Evolutionary conservation across 257 asterid genomes (phyloP).

Genomic region (Ehretia macrophylla): DNA sequence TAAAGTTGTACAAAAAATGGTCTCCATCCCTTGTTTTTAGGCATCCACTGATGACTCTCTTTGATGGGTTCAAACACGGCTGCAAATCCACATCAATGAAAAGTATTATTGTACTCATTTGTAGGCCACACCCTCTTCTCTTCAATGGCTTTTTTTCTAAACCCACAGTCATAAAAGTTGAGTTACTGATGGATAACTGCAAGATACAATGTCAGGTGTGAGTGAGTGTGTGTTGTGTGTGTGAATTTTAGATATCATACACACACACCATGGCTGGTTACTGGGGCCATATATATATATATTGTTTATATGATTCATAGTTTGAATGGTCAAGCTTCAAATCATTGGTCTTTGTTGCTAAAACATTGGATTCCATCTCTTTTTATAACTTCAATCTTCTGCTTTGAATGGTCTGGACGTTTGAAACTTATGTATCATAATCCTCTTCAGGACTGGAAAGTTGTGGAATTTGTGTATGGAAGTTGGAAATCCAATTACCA

Average conservation of each 20-base stretch:
- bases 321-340: conserved; percentile 82
- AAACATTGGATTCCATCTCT: conserved; percentile 65
- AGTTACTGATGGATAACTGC: background rate
- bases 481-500: background rate
- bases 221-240: too few species aligned
- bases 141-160: conserved; percentile 12
- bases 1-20: conserved; percentile 14
- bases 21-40: conserved; percentile 31
- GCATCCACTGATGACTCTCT: conserved; percentile 21
- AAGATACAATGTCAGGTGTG: background rate
- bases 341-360: conserved; percentile 65
- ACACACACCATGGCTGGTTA: background rate
- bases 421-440: conserved; percentile 2
- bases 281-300: conserved; percentile 10
- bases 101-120: conserved; percentile 36
- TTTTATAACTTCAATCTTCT: conserved; percentile 33
- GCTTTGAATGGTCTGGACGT: conserved; percentile 25
- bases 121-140: conserved; percentile 1
- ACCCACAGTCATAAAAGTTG: background rate
- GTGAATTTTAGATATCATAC: background rate
- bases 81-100: conserved; percentile 69
- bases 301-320: conserved; percentile 32
- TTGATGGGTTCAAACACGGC: conserved; percentile 48
- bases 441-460: background rate
- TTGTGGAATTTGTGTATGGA: background rate